These are phyloP conservation scores for Phytophthora litchii DNA, from an alignment of 352 stramenopile species.

Conservation along the genomic window DNA sequence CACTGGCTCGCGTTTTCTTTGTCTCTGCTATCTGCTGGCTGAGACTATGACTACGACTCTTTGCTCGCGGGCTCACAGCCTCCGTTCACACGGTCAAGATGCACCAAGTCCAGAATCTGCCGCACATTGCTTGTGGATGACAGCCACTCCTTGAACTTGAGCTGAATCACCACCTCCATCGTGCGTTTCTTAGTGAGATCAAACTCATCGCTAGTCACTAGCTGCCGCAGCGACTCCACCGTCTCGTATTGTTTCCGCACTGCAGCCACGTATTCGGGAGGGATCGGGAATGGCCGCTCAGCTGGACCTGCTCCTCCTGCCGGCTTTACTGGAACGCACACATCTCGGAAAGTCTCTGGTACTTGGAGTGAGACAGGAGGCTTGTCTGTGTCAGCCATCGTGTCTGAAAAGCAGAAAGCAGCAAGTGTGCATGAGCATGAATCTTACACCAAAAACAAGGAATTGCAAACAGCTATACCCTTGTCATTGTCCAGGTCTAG, in stretches of 20 bases:
- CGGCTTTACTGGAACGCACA: constrained; percentile 75
- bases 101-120: constrained; percentile 90
- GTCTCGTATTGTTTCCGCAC: constrained; percentile 76
- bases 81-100: constrained; percentile 63
- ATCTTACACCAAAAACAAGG: background rate
- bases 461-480: constrained; percentile 32
- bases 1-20: constrained; percentile 9
- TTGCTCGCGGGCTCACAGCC: constrained; percentile 22
- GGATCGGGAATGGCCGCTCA: constrained; percentile 83
- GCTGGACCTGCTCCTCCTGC: constrained; percentile 31
- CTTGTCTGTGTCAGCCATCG: constrained; percentile 54
- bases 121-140: constrained; percentile 84
- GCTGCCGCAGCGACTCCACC: constrained; percentile 69
- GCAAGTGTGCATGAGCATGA: constrained; percentile 3
- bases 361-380: constrained; percentile 62
- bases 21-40: constrained; percentile 1
- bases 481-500: constrained; percentile 74
- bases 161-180: constrained; percentile 85
- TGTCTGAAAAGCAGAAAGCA: constrained; percentile 30
- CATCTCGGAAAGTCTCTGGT: constrained; percentile 63
- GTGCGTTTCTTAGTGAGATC: constrained; percentile 77
- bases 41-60: constrained; percentile 26
- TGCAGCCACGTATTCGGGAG: constrained; percentile 66
- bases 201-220: constrained; percentile 85
- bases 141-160: constrained; percentile 90